These are phyloP conservation scores for Lactarius psammicola DNA, from an alignment of 768 basidiomycete species.

Conservation along the genomic window DNA sequence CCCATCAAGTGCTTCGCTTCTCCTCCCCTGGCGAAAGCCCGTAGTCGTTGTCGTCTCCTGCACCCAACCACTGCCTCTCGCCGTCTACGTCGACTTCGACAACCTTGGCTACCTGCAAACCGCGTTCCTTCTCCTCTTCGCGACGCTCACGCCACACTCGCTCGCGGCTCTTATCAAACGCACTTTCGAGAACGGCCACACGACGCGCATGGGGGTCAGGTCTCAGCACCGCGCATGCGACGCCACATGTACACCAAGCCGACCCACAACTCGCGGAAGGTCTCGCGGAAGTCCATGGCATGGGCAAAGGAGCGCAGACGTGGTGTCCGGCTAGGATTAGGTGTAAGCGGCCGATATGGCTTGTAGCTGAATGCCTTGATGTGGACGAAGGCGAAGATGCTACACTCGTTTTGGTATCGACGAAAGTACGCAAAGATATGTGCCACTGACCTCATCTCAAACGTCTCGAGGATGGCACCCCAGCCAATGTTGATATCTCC, in stretches of 20 bases:
- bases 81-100: constrained; percentile 38
- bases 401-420: constrained; percentile 31
- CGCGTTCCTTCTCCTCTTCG: constrained; percentile 14
- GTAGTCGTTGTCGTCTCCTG: constrained; percentile 47
- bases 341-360: constrained; percentile 45
- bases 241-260: constrained; percentile 59
- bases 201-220: constrained; percentile 46
- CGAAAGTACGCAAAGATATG: constrained; percentile 13
- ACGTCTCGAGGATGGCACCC: constrained; percentile 62
- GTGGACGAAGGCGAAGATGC: constrained; percentile 68
- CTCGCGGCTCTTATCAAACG: constrained; percentile 36
- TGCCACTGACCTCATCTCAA: constrained; percentile 68
- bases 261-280: constrained; percentile 56
- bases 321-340: constrained; percentile 45
- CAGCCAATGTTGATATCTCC: constrained; percentile 72
- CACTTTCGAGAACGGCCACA: constrained; percentile 39
- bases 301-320: constrained; percentile 57
- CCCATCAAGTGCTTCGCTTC: constrained; percentile 51
- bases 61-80: constrained; percentile 53
- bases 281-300: constrained; percentile 69
- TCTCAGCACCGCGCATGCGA: constrained; percentile 54
- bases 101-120: constrained; percentile 8
- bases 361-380: constrained; percentile 71
- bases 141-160: constrained; percentile 23
- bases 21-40: constrained; percentile 45